Evolutionary conservation across 768 basidiomycete genomes (phyloP), one percentile per base, ranked within the genome.

Genomic region (Termitomyces titanicus): DNA sequence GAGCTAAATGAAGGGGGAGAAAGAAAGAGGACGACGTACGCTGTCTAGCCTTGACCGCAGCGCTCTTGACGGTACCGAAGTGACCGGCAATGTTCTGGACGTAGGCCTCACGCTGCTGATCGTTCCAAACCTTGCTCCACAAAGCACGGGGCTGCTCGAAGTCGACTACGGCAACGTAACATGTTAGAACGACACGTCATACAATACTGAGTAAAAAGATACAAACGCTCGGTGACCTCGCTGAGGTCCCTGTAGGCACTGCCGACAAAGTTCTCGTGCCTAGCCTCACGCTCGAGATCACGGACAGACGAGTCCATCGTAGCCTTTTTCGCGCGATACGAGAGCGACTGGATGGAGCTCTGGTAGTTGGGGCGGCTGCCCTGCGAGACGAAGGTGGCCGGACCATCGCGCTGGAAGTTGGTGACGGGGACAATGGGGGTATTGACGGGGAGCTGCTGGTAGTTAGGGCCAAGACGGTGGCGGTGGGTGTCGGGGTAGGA

Each of bases 341-440:
- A 68, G 55, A 97, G 80, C 8, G 91, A 88, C 44, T 78, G 71
- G 66, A 94, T 81, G 47, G 79, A 80, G 72, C 87, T 89, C 74
- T 87, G 83, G 78, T 96, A 97, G 79, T 92, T 93, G 58, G 95
- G 92, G 22, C 91, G 81, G 56, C 75, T 68, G 59, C 92, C 94
- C 72, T 96, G 94, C 66, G 85, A 92, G 66, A 85, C 71, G 72
- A 84, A 83, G 1, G 83, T 74, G 71, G 74, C 78, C 8, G 72
- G 53, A 20, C 94, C 95, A 63, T 90, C 94, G 42, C 94, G 89
- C 74, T 96, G 93, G 89, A 95, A 96, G 82, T 96, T 94, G 58
- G 83, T 80, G 52, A 91, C 75, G 5, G 86, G 88, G 49, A 72
- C 75, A 47, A 88, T 67, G 1, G 93, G 88, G 5, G 84, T 79